These are phyloP conservation scores for Phascolomyces articulosus DNA, from an alignment of 371 early-diverging fungal genomes.

Conservation along the genomic window DNA sequence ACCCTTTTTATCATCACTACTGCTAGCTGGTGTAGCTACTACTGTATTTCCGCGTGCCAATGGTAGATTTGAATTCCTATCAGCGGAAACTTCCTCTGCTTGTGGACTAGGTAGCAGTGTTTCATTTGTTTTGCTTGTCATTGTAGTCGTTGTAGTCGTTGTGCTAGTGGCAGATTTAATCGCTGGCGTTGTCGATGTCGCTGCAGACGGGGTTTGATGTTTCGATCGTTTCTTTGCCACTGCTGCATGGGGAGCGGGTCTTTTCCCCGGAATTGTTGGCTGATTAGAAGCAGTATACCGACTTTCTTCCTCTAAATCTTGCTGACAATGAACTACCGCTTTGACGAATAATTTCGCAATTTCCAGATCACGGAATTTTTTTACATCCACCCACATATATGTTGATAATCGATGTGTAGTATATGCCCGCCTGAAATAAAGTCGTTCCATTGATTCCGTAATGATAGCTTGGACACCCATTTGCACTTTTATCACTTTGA, in stretches of 20 bases:
- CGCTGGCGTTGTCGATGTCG: too few relatives aligned
- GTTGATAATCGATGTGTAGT: conserved; percentile 27
- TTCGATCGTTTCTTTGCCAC: neutral
- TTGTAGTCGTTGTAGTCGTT: too few relatives aligned
- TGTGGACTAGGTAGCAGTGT: neutral
- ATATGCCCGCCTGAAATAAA: conserved; percentile 36
- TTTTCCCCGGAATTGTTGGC: neutral
- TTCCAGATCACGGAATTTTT: conserved; percentile 27
- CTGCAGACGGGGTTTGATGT: neutral
- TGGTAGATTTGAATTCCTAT: neutral
- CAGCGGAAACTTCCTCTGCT: neutral
- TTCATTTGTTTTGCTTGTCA: too few relatives aligned
- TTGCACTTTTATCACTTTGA: conserved; percentile 28
- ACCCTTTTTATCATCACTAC: neutral
- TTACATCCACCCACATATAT: conserved; percentile 21
- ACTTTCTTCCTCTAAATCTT: neutral
- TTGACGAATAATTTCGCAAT: conserved; percentile 27
- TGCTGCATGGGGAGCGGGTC: neutral
- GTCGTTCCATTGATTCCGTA: conserved; percentile 35
- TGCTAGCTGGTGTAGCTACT: neutral
- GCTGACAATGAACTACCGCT: conserved; percentile 2
- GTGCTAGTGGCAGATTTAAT: too few relatives aligned
- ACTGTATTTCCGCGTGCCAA: neutral
- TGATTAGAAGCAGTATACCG: neutral
- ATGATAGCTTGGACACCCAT: conserved; percentile 27